Percentiles rank a stretch among this genome's conserved stretches.
These are phyloP conservation scores for Suillus americanus DNA, from an alignment of 768 basidiomycete genomes.

Conservation along the genomic window DNA sequence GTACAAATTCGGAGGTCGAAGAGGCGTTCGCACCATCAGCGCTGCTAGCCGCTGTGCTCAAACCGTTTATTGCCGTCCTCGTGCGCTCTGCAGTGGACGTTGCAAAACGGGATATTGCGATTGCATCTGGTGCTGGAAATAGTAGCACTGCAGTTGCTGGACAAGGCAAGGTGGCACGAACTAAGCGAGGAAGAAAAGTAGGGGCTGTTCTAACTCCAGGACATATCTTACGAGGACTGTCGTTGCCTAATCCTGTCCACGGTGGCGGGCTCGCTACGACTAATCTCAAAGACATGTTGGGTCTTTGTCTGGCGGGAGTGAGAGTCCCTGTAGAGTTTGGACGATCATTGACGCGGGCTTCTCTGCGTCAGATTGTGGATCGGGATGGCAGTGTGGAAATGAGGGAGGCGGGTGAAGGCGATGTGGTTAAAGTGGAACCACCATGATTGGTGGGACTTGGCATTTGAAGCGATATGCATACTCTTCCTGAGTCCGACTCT, in stretches of 20 bases:
- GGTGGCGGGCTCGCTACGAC: slow-evolving; percentile 8
- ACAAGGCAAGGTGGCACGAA: slow-evolving; percentile 16
- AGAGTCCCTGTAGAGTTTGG: slow-evolving; percentile 29
- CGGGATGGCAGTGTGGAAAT: not conserved
- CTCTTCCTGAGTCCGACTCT: not conserved
- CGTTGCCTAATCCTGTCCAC: slow-evolving; percentile 9
- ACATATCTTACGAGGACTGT: slow-evolving; percentile 40
- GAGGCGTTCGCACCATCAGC: slow-evolving; percentile 35
- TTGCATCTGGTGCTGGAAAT: slow-evolving; percentile 13
- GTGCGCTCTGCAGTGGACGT: slow-evolving; percentile 34
- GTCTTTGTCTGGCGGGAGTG: slow-evolving; percentile 31
- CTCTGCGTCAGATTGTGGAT: not conserved
- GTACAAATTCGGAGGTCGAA: slow-evolving; percentile 17
- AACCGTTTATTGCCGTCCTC: slow-evolving; percentile 33
- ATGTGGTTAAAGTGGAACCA: not conserved
- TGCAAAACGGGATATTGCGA: slow-evolving; percentile 31
- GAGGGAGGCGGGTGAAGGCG: too few relatives aligned
- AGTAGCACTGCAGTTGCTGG: slow-evolving; percentile 16
- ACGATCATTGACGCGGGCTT: not conserved
- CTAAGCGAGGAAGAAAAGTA: slow-evolving; percentile 24
- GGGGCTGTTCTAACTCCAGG: slow-evolving; percentile 36
- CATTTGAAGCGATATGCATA: not conserved
- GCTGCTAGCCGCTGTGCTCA: slow-evolving; percentile 33
- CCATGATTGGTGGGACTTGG: not conserved
- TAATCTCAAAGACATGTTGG: slow-evolving; percentile 17